These are phyloP conservation scores for Paecilomyces formosus DNA, from an alignment of 2,329 filamentous ascomycete genomes.

Conservation along the genomic window DNA sequence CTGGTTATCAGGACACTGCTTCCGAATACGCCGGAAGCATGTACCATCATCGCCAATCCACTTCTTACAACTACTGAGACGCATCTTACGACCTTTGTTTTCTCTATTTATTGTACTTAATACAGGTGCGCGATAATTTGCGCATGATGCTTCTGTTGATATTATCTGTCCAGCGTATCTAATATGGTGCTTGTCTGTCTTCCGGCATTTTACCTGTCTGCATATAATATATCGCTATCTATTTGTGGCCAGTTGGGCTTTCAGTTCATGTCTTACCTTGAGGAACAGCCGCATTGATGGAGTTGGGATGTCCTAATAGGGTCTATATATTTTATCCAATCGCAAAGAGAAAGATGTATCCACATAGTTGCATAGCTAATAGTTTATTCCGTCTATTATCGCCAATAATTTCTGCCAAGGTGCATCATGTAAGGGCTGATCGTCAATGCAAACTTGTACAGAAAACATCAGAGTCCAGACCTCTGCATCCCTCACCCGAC, in stretches of 20 bases:
- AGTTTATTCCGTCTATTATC: not conserved
- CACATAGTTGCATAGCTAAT: not conserved
- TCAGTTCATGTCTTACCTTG: not conserved
- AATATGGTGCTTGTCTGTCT: not conserved
- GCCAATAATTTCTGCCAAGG: not conserved
- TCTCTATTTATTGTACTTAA: not conserved
- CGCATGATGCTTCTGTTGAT: not conserved
- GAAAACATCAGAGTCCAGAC: not conserved
- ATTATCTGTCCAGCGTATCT: not conserved
- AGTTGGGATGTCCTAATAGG: not conserved
- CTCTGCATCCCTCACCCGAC: not conserved
- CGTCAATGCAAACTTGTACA: not conserved
- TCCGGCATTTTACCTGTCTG: not conserved
- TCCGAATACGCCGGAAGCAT: slow-evolving; percentile 40
- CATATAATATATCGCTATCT: not conserved
- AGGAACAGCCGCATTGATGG: not conserved
- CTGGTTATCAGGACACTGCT: slow-evolving; percentile 58
- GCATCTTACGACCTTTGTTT: not conserved
- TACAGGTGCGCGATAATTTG: not conserved
- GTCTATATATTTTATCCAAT: not conserved
- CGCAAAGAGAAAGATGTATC: not conserved
- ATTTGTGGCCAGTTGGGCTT: not conserved
- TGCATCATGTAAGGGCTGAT: not conserved
- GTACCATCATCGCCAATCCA: slow-evolving; percentile 33
- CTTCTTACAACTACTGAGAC: slow-evolving; percentile 27